Evolutionary conservation across 1,284 basidiomycete genomes (phyloP).

Genomic region (Ganoderma meredithae): DNA sequence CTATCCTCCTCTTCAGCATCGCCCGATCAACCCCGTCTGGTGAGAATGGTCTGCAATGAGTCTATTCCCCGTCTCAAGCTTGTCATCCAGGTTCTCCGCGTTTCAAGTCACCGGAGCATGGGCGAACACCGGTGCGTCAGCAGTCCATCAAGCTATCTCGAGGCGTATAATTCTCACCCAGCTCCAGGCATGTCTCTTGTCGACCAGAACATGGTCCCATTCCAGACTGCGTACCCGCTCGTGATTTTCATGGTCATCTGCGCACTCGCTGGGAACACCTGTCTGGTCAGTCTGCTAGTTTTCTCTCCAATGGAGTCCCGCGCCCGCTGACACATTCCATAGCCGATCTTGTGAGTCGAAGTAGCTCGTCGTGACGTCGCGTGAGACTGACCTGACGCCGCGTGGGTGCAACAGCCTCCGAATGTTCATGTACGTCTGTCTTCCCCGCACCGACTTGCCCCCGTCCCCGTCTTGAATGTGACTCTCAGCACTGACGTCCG

Average conservation of each 20-base stretch:
- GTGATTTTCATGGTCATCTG: conserved; percentile 54
- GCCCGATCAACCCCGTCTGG: conserved; percentile 51
- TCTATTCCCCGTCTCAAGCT: conserved; percentile 7
- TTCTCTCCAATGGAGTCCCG: conserved; percentile 27
- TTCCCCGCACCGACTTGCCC: neutral
- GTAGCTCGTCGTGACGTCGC: neutral
- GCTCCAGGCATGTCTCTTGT: conserved; percentile 62
- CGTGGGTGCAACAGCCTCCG: conserved; percentile 33
- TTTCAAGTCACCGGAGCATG: conserved; percentile 70
- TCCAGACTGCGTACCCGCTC: conserved; percentile 64
- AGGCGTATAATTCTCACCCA: neutral
- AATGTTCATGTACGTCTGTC: conserved; percentile 40
- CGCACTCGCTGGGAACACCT: conserved; percentile 72
- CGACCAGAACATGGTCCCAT: conserved; percentile 65
- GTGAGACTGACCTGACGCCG: conserved; percentile 4
- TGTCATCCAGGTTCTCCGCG: conserved; percentile 55
- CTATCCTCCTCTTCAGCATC: conserved; percentile 41
- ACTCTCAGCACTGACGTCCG: conserved; percentile 4
- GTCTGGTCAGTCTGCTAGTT: conserved; percentile 50
- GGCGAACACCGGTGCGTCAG: conserved; percentile 67
- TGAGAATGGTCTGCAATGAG: conserved; percentile 26
- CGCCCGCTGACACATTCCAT: conserved; percentile 9
- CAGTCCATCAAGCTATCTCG: conserved; percentile 31
- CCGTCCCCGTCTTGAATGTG: neutral
- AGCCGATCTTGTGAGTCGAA: conserved; percentile 28